A percentile compares a stretch with the other conserved stretches of the same genome.
phyloP scores from a whole-genome alignment of 2,329 filamentous ascomycete species.

The Aspergillus quadricinctus region DNA sequence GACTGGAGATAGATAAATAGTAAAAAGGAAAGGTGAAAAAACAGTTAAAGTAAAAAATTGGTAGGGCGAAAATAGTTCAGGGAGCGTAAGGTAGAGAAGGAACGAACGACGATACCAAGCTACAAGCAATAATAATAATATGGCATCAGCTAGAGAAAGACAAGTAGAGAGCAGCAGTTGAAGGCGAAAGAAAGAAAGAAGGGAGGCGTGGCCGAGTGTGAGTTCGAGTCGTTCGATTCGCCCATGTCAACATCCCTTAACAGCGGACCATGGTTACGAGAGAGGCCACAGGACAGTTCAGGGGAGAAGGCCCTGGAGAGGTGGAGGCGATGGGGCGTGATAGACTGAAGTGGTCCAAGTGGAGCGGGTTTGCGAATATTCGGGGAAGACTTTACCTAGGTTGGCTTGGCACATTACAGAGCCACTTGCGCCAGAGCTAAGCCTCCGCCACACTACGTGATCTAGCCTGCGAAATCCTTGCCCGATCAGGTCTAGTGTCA shows the following conservation, averaged over 20 bases:
- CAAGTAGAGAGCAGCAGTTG: not conserved
- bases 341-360: not conserved
- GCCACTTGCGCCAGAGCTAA: slow-evolving; percentile 11
- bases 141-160: slow-evolving; percentile 1
- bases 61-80: slow-evolving; percentile 12
- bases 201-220: slow-evolving; percentile 1
- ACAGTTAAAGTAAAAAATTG: slow-evolving; percentile 16
- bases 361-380: not conserved
- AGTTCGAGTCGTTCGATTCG: not conserved
- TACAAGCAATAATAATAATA: slow-evolving; percentile 15
- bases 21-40: slow-evolving; percentile 13
- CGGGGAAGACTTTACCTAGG: not conserved
- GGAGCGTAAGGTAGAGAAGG: slow-evolving; percentile 12
- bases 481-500: not conserved
- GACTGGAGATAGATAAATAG: slow-evolving; percentile 8
- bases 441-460: slow-evolving; percentile 13
- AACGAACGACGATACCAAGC: slow-evolving; percentile 19
- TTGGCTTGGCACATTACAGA: slow-evolving; percentile 1
- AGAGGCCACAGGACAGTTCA: slow-evolving; percentile 4
- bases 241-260: slow-evolving; percentile 3
- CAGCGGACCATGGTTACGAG: slow-evolving; percentile 14
- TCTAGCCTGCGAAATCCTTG: not conserved
- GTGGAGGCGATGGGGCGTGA: not conserved
- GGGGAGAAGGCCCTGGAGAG: slow-evolving; percentile 3
- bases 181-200: slow-evolving; percentile 11